Conservation (phyloP, 106 monocot species). For the Dioscorea alata region DNA sequence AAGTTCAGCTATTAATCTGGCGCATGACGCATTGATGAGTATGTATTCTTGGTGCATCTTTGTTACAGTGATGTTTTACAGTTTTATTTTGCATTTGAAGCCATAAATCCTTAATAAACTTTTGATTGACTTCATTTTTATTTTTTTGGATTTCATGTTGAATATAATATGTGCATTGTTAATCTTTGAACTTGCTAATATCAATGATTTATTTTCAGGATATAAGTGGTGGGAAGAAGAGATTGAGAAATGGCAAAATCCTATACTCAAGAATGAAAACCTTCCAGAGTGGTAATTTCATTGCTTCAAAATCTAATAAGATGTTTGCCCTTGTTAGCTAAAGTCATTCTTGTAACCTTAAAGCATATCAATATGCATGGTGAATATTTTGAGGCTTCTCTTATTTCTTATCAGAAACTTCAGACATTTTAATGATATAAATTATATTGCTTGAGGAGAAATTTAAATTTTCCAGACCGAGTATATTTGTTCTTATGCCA, state of each 20-base stretch:
- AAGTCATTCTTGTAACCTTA: too few relatives aligned
- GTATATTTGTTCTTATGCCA: too few relatives aligned
- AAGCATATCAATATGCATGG: too few relatives aligned
- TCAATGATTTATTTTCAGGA: slow-evolving; percentile 35
- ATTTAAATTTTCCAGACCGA: too few relatives aligned
- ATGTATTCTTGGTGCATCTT: slow-evolving; percentile 18
- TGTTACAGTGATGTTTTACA: background rate
- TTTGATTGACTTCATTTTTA: background rate
- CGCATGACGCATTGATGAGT: slow-evolving; percentile 94
- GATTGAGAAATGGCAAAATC: slow-evolving; percentile 98
- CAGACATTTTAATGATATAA: too few relatives aligned
- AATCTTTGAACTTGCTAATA: background rate
- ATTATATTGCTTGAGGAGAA: too few relatives aligned
- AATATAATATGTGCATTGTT: background rate
- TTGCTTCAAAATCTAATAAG: background rate
- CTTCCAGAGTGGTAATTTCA: slow-evolving; percentile 91
- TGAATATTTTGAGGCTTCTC: too few relatives aligned
- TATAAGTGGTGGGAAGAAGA: slow-evolving; percentile 98
- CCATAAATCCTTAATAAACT: background rate
- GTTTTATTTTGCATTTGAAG: too few relatives aligned
- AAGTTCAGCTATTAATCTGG: slow-evolving; percentile 72
- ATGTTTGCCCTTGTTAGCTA: too few relatives aligned
- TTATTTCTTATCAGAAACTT: too few relatives aligned
- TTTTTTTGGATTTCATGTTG: background rate
- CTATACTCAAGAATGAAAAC: slow-evolving; percentile 69